Evolutionary conservation across 495 filamentous ascomycete genomes (phyloP).

Genomic region (Lindgomyces ingoldianus): DNA sequence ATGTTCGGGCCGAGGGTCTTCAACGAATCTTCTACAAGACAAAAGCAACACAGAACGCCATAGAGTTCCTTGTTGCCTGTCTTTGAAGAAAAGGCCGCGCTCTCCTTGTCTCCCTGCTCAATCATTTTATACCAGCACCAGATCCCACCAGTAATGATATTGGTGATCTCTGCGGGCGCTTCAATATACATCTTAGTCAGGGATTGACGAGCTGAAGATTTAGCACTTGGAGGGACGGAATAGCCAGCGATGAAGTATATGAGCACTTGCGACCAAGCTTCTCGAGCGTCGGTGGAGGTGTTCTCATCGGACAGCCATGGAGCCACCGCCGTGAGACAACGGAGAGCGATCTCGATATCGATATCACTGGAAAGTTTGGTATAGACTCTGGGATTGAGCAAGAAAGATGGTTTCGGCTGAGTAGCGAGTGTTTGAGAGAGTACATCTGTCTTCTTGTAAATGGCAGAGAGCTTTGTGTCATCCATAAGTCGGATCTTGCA

Average conservation of each 20-base stretch:
- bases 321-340: constrained; percentile 66
- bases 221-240: constrained; percentile 56
- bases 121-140: constrained; percentile 78
- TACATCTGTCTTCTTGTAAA: constrained; percentile 62
- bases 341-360: constrained; percentile 74
- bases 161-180: constrained; percentile 56
- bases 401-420: constrained; percentile 76
- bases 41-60: constrained; percentile 71
- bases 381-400: constrained; percentile 81
- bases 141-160: constrained; percentile 65
- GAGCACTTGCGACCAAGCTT: constrained; percentile 77
- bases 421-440: constrained; percentile 62
- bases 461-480: constrained; percentile 48
- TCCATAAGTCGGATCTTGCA: constrained; percentile 50
- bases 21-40: constrained; percentile 51
- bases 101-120: constrained; percentile 73
- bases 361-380: constrained; percentile 69
- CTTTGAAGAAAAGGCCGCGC: constrained; percentile 67
- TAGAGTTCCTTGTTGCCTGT: constrained; percentile 61
- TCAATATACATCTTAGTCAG: constrained; percentile 62
- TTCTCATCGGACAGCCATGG: constrained; percentile 39
- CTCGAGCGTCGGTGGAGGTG: constrained; percentile 31
- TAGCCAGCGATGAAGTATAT: constrained; percentile 73
- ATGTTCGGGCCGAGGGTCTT: constrained; percentile 44
- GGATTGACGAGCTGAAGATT: constrained; percentile 58